A percentile compares a stretch with the other conserved stretches of the same genome.
These are phyloP conservation scores for Lithospermum erythrorhizon DNA, from an alignment of 257 asterid species.

Conservation along the genomic window DNA sequence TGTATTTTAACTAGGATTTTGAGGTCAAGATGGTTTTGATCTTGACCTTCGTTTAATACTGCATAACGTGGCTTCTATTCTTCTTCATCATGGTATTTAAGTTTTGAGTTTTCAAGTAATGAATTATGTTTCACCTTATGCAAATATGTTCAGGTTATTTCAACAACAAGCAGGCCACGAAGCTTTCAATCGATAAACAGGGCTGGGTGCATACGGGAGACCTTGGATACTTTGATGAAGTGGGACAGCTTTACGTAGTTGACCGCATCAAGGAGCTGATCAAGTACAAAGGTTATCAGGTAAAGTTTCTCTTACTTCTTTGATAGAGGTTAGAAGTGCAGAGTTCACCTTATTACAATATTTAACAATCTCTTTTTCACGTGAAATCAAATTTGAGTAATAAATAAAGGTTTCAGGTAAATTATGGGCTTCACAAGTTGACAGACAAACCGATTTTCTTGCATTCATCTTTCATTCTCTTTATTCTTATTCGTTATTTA, in stretches of 20 bases:
- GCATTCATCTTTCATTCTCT: too few species aligned
- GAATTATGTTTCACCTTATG: background rate
- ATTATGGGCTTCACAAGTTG: background rate
- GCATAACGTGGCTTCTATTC: background rate
- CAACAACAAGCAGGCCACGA: constrained; percentile 68
- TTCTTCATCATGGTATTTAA: background rate
- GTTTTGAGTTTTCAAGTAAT: background rate
- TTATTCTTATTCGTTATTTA: too few species aligned
- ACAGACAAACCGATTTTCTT: background rate
- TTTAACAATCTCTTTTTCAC: background rate
- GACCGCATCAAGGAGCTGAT: constrained; percentile 93
- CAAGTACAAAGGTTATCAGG: constrained; percentile 93
- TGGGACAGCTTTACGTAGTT: constrained; percentile 74
- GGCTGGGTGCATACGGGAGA: constrained; percentile 98
- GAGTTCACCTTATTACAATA: background rate
- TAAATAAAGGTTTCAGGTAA: constrained; percentile 80
- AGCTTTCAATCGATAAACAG: constrained; percentile 76
- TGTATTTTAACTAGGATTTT: too few species aligned
- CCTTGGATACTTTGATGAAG: constrained; percentile 85
- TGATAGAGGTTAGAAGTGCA: background rate
- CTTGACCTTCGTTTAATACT: too few species aligned
- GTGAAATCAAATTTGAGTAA: too few species aligned
- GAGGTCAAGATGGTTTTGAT: too few species aligned
- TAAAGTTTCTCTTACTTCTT: constrained; percentile 4
- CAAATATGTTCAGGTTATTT: constrained; percentile 48